Evolutionary conservation across 345 rosid genomes (phyloP).

Genomic region (Heritiera fomes): DNA sequence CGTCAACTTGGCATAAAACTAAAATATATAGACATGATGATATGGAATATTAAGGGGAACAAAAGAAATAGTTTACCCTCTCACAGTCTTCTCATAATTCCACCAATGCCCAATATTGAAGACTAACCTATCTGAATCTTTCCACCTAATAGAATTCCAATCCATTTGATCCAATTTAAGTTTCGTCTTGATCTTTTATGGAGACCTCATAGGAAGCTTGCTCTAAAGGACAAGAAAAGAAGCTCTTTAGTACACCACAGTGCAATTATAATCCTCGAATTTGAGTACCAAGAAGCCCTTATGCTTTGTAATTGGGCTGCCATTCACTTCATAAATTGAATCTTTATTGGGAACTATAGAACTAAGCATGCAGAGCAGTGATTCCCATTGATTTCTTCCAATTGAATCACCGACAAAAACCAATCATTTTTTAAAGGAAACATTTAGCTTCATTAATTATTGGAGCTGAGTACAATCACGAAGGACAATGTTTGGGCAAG

Average conservation of each 20-base stretch:
- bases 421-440: constrained; percentile 45
- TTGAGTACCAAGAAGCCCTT: constrained; percentile 75
- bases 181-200: constrained; percentile 53
- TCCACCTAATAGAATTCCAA: constrained; percentile 73
- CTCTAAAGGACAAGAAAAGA: constrained; percentile 80
- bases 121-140: constrained; percentile 69
- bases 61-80: constrained; percentile 52
- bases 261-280: constrained; percentile 82
- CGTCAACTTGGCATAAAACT: background rate
- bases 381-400: constrained; percentile 98
- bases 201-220: constrained; percentile 67
- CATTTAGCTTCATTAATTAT: no score
- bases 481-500: no score
- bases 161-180: constrained; percentile 86
- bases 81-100: constrained; percentile 86
- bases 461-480: no score
- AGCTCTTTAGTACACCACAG: constrained; percentile 84
- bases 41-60: constrained; percentile 5
- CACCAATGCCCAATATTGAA: constrained; percentile 97
- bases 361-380: constrained; percentile 79
- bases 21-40: background rate
- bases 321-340: constrained; percentile 81
- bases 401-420: constrained; percentile 93
- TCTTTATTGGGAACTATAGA: constrained; percentile 59
- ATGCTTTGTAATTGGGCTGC: constrained; percentile 86